phyloP scores from a whole-genome alignment of 257 asterid species.

The Verbascum thapsus region DNA sequence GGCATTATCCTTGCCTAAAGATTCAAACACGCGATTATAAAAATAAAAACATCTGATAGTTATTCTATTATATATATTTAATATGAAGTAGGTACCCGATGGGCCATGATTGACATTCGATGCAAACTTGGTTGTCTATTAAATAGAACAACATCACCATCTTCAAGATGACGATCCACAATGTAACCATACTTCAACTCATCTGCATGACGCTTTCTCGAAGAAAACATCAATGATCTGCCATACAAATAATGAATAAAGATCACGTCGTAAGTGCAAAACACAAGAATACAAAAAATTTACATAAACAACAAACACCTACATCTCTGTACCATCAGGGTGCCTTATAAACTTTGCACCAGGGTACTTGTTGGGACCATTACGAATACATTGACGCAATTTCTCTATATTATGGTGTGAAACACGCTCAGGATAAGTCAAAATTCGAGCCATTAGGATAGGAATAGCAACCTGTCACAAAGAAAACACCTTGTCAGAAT shows the following conservation, averaged over 20 bases:
- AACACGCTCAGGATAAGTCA: conserved; percentile 92
- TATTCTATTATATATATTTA: conserved; percentile 9
- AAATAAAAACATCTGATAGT: conserved; percentile 18
- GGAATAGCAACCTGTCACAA: conserved; percentile 83
- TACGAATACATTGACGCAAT: conserved; percentile 87
- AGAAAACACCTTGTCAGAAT: conserved; percentile 23
- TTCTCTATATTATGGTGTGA: conserved; percentile 91
- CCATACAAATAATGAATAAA: conserved; percentile 26
- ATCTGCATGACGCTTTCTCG: conserved; percentile 76
- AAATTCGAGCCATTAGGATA: conserved; percentile 76
- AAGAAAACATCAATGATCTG: conserved; percentile 60
- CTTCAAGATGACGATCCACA: conserved; percentile 88
- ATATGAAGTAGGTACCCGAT: conserved; percentile 58
- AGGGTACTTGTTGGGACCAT: conserved; percentile 90
- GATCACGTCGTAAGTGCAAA: conserved; percentile 6
- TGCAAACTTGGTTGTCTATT: conserved; percentile 97
- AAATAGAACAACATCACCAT: conserved; percentile 83
- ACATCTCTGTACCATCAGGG: conserved; percentile 85
- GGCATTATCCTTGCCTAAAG: conserved; percentile 99
- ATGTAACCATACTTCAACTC: conserved; percentile 76
- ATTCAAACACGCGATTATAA: conserved; percentile 29
- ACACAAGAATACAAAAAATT: not conserved
- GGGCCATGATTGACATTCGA: conserved; percentile 97
- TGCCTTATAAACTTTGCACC: conserved; percentile 80
- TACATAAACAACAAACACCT: conserved; percentile 32